phyloP scores from a whole-genome alignment of 176 grass and related monocot genomes.

The Areca catechu region DNA sequence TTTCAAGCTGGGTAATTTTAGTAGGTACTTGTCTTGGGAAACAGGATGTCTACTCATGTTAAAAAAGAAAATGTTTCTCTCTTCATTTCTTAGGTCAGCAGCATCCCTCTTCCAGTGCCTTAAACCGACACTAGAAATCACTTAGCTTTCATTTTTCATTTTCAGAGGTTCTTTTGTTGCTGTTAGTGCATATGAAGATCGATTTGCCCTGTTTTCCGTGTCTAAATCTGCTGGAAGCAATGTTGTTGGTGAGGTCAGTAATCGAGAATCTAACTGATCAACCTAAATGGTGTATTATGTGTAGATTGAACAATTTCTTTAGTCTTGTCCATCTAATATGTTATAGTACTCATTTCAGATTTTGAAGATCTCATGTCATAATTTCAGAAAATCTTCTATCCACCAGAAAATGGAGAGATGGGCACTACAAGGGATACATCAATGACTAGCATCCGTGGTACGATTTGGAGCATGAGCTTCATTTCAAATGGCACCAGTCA shows the following conservation, averaged over 20 bases:
- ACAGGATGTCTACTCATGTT: no score
- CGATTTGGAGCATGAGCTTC: constrained; percentile 98
- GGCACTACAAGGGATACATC: constrained; percentile 28
- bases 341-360: constrained; percentile 79
- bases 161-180: constrained; percentile 81
- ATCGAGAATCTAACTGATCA: constrained; percentile 26
- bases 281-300: background rate
- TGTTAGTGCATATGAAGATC: constrained; percentile 83
- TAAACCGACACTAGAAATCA: no score
- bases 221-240: constrained; percentile 38
- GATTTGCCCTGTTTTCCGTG: constrained; percentile 60
- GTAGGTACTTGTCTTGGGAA: no score
- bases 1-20: no score
- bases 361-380: constrained; percentile 85
- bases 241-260: constrained; percentile 59
- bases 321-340: constrained; percentile 53
- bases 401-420: constrained; percentile 64
- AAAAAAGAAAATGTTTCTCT: no score
- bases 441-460: constrained; percentile 40
- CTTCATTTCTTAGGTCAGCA: no score
- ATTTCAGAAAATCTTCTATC: constrained; percentile 99
- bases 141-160: background rate
- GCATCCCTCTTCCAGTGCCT: no score
- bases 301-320: background rate
- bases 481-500: constrained; percentile 45